These are phyloP conservation scores for Fusarium aywerte DNA, from an alignment of 2,329 filamentous ascomycete genomes.

Conservation along the genomic window DNA sequence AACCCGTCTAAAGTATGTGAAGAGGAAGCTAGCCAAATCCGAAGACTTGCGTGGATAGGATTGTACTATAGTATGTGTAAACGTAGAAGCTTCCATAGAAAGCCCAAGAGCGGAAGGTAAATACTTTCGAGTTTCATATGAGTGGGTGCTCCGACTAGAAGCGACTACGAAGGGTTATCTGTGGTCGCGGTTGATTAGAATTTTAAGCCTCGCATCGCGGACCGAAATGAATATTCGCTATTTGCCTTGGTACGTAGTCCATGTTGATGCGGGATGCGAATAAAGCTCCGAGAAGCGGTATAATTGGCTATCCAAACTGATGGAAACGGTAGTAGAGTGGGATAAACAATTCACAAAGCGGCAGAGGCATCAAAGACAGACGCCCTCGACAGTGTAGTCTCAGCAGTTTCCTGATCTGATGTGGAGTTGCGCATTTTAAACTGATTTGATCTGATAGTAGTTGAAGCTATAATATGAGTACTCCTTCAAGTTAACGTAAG, in stretches of 20 bases:
- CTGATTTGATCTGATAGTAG: slow-evolving; percentile 1
- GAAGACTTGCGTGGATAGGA: no score
- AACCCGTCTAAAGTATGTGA: slow-evolving; percentile 6
- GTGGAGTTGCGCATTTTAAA: slow-evolving; percentile 10
- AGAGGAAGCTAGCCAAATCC: slow-evolving; percentile 9
- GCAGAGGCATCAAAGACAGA: slow-evolving; percentile 30
- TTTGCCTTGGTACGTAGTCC: neutral
- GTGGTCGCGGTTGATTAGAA: neutral
- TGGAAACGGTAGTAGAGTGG: neutral
- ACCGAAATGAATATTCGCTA: slow-evolving; percentile 5
- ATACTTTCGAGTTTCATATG: neutral
- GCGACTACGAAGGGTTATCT: neutral
- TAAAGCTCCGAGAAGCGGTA: neutral
- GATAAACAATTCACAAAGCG: neutral
- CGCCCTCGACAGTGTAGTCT: slow-evolving; percentile 18
- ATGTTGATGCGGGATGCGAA: neutral
- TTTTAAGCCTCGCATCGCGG: neutral
- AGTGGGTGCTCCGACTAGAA: neutral
- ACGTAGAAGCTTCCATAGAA: slow-evolving; percentile 21
- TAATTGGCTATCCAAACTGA: neutral
- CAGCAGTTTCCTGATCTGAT: slow-evolving; percentile 12
- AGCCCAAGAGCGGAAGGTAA: neutral
- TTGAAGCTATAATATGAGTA: neutral
- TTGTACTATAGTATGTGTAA: no score
- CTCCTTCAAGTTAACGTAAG: no score